These are phyloP conservation scores for Lentinus polychrous DNA, from an alignment of 1,284 basidiomycete genomes.

Conservation along the genomic window DNA sequence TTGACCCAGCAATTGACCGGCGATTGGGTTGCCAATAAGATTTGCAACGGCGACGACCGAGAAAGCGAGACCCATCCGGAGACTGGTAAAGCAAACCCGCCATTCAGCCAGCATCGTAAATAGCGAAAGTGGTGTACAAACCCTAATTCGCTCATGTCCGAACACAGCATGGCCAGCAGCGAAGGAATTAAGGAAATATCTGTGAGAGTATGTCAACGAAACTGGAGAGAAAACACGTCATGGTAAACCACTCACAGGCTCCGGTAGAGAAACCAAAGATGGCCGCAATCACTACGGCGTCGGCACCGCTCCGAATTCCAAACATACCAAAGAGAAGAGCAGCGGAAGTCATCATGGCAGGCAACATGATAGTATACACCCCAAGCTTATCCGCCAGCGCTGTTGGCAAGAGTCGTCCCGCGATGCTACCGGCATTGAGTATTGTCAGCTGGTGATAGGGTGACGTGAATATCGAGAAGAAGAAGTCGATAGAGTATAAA, in stretches of 20 bases:
- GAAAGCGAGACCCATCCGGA: conserved; percentile 42
- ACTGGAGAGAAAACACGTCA: background rate
- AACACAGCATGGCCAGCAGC: conserved; percentile 35
- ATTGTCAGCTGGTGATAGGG: conserved; percentile 25
- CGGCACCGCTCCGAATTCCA: conserved; percentile 29
- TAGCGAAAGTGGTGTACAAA: conserved; percentile 17
- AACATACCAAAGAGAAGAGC: conserved; percentile 38
- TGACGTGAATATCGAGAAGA: background rate
- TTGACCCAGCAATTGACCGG: conserved; percentile 30
- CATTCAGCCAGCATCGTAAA: background rate
- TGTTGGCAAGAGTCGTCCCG: conserved; percentile 42
- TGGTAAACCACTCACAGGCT: conserved; percentile 30
- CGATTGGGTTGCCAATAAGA: conserved; percentile 6
- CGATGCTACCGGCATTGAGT: conserved; percentile 41
- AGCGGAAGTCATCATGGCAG: conserved; percentile 33
- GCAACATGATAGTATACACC: conserved; percentile 24
- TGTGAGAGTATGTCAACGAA: conserved; percentile 16
- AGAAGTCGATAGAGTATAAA: background rate
- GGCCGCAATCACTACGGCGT: conserved; percentile 33
- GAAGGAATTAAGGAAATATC: conserved; percentile 45
- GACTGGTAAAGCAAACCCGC: conserved; percentile 23
- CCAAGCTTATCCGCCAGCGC: conserved; percentile 42
- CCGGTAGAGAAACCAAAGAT: conserved; percentile 47
- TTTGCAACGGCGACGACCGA: conserved; percentile 5
- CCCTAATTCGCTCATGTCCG: conserved; percentile 40